Conservation (phyloP, 371 early-diverging fungal species). For the Mucor irregularis region DNA sequence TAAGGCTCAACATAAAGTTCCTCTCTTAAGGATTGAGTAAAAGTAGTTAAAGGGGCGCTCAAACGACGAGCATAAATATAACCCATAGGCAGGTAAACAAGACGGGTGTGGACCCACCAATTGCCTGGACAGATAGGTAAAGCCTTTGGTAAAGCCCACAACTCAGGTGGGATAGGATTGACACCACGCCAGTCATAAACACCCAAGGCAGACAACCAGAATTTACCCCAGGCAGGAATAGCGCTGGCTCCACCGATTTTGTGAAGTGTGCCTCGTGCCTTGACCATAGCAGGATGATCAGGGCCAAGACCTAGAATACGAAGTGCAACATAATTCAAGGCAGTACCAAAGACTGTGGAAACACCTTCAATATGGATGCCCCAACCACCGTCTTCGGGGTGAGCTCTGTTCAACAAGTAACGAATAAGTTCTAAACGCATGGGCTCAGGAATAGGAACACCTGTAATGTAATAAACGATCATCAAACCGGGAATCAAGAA, state of each 20-base stretch:
- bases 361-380: slow-evolving; percentile 93
- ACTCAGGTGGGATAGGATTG: slow-evolving; percentile 95
- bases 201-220: slow-evolving; percentile 89
- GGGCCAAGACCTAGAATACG: slow-evolving; percentile 87
- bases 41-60: slow-evolving; percentile 59
- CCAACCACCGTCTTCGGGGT: slow-evolving; percentile 93
- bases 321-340: slow-evolving; percentile 89
- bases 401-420: slow-evolving; percentile 82
- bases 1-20: slow-evolving; percentile 90
- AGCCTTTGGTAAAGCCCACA: slow-evolving; percentile 87
- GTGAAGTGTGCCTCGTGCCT: slow-evolving; percentile 86
- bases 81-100: slow-evolving; percentile 94
- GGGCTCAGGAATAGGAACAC: slow-evolving; percentile 59
- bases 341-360: slow-evolving; percentile 94
- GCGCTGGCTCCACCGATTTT: slow-evolving; percentile 81
- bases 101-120: slow-evolving; percentile 92
- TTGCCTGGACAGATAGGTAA: slow-evolving; percentile 89
- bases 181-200: slow-evolving; percentile 95
- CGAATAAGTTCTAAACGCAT: slow-evolving; percentile 81
- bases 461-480: slow-evolving; percentile 85
- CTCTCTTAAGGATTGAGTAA: slow-evolving; percentile 76
- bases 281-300: slow-evolving; percentile 85
- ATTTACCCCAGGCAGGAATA: slow-evolving; percentile 96
- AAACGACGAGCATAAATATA: slow-evolving; percentile 83
- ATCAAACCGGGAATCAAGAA: slow-evolving; percentile 91